phyloP scores from a whole-genome alignment of 805 yeast species.

The Ogataea parapolymorpha region DNA sequence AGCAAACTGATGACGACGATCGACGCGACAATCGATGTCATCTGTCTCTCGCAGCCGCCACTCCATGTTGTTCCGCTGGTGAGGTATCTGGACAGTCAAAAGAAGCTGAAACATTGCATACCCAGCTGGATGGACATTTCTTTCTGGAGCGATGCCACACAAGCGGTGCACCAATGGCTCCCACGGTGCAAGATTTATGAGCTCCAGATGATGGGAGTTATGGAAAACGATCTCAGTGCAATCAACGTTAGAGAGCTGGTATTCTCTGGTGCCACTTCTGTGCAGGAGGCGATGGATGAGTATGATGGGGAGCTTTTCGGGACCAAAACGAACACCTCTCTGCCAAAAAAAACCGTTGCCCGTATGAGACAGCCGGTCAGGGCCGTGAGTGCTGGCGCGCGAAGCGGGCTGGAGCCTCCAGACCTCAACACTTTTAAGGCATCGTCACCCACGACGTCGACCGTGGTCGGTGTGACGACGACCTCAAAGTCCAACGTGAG shows the following conservation, averaged over 20 bases:
- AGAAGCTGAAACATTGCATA: slow-evolving; percentile 63
- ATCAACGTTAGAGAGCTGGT: slow-evolving; percentile 62
- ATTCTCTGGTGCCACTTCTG: slow-evolving; percentile 34
- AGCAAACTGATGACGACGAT: slow-evolving; percentile 70
- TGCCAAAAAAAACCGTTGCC: slow-evolving; percentile 1
- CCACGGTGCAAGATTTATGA: slow-evolving; percentile 94
- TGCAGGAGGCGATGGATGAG: slow-evolving; percentile 58
- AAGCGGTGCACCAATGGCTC: slow-evolving; percentile 64
- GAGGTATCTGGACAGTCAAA: slow-evolving; percentile 55
- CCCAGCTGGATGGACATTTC: slow-evolving; percentile 97
- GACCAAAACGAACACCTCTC: background rate
- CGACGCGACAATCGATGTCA: slow-evolving; percentile 84
- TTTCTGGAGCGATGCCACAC: slow-evolving; percentile 67
- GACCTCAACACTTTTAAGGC: slow-evolving; percentile 23
- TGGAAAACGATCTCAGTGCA: slow-evolving; percentile 82
- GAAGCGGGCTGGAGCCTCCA: slow-evolving; percentile 21
- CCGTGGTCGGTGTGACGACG: slow-evolving; percentile 34
- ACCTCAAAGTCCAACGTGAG: slow-evolving; percentile 36
- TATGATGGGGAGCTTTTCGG: slow-evolving; percentile 62
- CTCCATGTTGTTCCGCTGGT: slow-evolving; percentile 89
- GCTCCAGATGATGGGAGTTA: slow-evolving; percentile 96
- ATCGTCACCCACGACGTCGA: slow-evolving; percentile 33
- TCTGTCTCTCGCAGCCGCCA: slow-evolving; percentile 88
- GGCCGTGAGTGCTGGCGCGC: slow-evolving; percentile 8
- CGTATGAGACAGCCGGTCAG: slow-evolving; percentile 2